Conservation (phyloP, 192 early-diverging fungal species). For the Backusella morwellensis region DNA sequence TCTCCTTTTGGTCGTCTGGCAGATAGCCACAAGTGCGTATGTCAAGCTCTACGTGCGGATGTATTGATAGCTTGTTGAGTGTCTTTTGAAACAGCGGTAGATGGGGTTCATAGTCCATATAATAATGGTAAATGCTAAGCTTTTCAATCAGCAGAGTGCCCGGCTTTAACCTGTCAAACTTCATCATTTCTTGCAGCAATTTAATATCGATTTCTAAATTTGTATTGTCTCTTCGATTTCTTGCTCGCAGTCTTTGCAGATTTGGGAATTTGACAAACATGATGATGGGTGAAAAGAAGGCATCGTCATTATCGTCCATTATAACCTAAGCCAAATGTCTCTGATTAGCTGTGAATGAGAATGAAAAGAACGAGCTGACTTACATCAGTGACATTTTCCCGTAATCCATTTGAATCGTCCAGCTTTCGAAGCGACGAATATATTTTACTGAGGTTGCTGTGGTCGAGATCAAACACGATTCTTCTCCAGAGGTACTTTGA, state of each 20-base stretch:
- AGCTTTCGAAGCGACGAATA: slow-evolving; percentile 50
- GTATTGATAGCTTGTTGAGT: slow-evolving; percentile 19
- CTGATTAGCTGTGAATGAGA: not conserved
- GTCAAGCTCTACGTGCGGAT: slow-evolving; percentile 26
- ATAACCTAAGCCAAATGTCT: slow-evolving; percentile 28
- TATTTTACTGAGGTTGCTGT: slow-evolving; percentile 30
- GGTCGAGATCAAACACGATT: slow-evolving; percentile 37
- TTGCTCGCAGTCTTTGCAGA: slow-evolving; percentile 35
- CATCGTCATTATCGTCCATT: slow-evolving; percentile 49
- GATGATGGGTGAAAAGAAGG: slow-evolving; percentile 45
- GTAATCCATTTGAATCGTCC: slow-evolving; percentile 37
- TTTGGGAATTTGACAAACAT: slow-evolving; percentile 53
- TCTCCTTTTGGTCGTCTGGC: slow-evolving; percentile 18
- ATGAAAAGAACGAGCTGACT: too few relatives aligned
- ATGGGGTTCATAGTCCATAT: slow-evolving; percentile 40
- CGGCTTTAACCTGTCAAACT: slow-evolving; percentile 24
- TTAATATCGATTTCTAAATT: slow-evolving; percentile 39
- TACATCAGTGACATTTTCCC: slow-evolving; percentile 42
- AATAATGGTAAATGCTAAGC: slow-evolving; percentile 42
- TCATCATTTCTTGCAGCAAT: slow-evolving; percentile 42
- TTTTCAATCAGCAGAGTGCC: slow-evolving; percentile 34
- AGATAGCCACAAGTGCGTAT: slow-evolving; percentile 30
- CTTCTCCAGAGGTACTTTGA: slow-evolving; percentile 39
- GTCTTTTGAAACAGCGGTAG: slow-evolving; percentile 22
- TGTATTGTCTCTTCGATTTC: slow-evolving; percentile 39